Evolutionary conservation across 2,329 filamentous ascomycete species (phyloP).

Genomic region (Botryosphaeria agaves): DNA sequence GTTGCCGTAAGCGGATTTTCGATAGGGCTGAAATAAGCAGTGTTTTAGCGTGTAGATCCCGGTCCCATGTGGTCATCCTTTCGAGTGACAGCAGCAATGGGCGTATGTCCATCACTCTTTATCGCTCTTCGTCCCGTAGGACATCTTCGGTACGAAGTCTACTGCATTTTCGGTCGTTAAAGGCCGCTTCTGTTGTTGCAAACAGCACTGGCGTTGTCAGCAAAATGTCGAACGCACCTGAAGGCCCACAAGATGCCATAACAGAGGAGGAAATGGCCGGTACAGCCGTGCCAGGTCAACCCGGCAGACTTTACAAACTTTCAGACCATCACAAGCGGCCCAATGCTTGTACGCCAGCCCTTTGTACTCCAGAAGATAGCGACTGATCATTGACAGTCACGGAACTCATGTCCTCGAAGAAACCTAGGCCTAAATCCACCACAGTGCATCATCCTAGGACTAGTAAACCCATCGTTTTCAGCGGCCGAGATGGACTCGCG

Average conservation of each 20-base stretch:
- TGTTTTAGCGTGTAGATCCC: too few relatives aligned
- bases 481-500: conserved; percentile 42
- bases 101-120: too few relatives aligned
- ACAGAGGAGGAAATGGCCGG: conserved; percentile 24
- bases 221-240: too few relatives aligned
- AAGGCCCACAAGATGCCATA: conserved; percentile 27
- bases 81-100: too few relatives aligned
- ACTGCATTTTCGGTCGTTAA: too few relatives aligned
- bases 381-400: conserved; percentile 18
- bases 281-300: conserved; percentile 10
- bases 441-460: conserved; percentile 6
- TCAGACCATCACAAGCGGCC: conserved; percentile 9
- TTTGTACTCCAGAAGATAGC: conserved; percentile 7
- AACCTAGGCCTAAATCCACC: conserved; percentile 12
- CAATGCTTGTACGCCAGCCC: conserved; percentile 16
- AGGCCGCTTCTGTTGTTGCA: too few relatives aligned
- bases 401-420: conserved; percentile 27
- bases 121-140: too few relatives aligned
- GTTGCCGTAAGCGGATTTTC: conserved; percentile 2
- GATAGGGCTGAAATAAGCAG: conserved; percentile 2
- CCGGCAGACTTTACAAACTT: too few relatives aligned
- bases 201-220: too few relatives aligned
- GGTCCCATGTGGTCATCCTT: too few relatives aligned
- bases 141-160: too few relatives aligned
- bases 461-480: conserved; percentile 17